phyloP scores from a whole-genome alignment of 352 stramenopile genomes.

The Phytophthora quininea region DNA sequence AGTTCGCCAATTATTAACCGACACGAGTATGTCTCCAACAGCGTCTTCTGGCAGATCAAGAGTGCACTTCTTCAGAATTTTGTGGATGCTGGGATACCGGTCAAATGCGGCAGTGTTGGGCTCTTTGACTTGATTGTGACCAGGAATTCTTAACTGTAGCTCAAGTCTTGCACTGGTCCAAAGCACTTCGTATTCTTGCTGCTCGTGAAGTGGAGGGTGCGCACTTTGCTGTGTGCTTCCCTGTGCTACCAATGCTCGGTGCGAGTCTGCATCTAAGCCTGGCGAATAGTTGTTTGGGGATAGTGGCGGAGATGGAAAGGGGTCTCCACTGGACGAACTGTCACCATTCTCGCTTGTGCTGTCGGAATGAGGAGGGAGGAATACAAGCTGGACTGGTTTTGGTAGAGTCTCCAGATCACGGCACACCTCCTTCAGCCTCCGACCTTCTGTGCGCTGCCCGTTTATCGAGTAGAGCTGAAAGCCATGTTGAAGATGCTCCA shows the following conservation, averaged over 20 bases:
- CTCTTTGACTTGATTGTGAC: not conserved
- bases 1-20: conserved; percentile 42
- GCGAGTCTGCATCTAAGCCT: conserved; percentile 11
- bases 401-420: conserved; percentile 34
- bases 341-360: conserved; percentile 19
- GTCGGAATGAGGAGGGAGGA: conserved; percentile 33
- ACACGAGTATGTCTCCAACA: conserved; percentile 44
- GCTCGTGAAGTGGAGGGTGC: conserved; percentile 8
- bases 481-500: conserved; percentile 52
- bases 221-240: conserved; percentile 8
- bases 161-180: conserved; percentile 35
- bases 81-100: conserved; percentile 33
- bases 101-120: not conserved
- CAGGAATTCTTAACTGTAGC: conserved; percentile 33
- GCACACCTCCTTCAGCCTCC: conserved; percentile 40
- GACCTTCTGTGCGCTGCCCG: conserved; percentile 32
- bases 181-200: conserved; percentile 37
- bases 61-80: conserved; percentile 37
- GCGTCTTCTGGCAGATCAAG: conserved; percentile 40
- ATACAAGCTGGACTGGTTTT: conserved; percentile 63
- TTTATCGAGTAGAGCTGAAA: conserved; percentile 63
- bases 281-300: not conserved
- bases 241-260: conserved; percentile 8
- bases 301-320: conserved; percentile 7
- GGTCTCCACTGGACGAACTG: conserved; percentile 7